These are phyloP conservation scores for Russula brevipes DNA, from an alignment of 768 basidiomycete genomes.

Conservation along the genomic window DNA sequence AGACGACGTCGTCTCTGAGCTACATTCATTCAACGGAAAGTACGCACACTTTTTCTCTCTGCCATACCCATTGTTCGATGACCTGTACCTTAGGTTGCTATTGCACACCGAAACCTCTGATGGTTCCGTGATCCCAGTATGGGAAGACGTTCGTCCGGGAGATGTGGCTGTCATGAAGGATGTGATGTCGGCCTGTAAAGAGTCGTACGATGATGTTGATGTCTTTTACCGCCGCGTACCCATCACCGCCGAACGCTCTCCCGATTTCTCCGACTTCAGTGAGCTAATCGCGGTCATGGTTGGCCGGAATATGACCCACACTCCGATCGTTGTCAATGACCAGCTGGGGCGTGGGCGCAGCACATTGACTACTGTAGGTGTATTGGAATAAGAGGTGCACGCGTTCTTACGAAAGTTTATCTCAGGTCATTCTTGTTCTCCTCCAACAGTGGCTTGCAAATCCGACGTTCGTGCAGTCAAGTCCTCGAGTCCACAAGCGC, in stretches of 20 bases:
- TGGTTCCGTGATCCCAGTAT: constrained; percentile 86
- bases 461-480: constrained; percentile 33
- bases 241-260: constrained; percentile 83
- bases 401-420: not conserved
- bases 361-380: constrained; percentile 76
- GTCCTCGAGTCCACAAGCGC: constrained; percentile 36
- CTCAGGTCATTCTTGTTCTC: constrained; percentile 71
- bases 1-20: constrained; percentile 81
- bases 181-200: constrained; percentile 64
- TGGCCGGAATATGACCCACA: constrained; percentile 57
- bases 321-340: constrained; percentile 90
- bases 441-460: constrained; percentile 77
- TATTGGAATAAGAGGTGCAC: not conserved
- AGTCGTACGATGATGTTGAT: constrained; percentile 45
- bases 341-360: constrained; percentile 92
- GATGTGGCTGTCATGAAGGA: constrained; percentile 83
- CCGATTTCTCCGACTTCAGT: constrained; percentile 67
- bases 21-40: constrained; percentile 81
- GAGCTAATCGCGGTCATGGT: constrained; percentile 78
- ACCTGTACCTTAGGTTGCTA: constrained; percentile 50
- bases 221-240: constrained; percentile 83
- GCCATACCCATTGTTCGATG: not conserved
- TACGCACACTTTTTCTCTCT: constrained; percentile 29
- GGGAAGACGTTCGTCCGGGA: constrained; percentile 77
- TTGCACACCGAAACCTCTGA: constrained; percentile 86